Evolutionary conservation across 1,284 basidiomycete genomes (phyloP), one percentile per base, ranked within the genome.

Genomic region (Moesziomyces sp.): DNA sequence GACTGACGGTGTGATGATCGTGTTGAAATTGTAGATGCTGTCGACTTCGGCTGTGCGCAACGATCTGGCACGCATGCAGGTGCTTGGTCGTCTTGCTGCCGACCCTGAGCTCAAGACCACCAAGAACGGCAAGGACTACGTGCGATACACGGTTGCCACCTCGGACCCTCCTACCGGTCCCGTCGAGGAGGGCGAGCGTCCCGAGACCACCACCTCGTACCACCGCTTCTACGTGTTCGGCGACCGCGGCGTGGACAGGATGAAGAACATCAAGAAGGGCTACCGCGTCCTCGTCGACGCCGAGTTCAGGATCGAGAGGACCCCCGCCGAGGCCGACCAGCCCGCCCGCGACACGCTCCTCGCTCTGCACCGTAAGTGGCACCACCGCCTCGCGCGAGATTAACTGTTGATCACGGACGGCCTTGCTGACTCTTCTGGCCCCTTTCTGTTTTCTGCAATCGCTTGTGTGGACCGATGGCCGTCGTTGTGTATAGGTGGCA

Each of bases 81-180:
- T 84, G 9, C 60, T 84, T 5, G 82, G 82, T 19, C 78, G 82
- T 38, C 77, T 84, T 16, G 75, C 76, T 7, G 76, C 78, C 9
- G 73, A 79, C 46, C 82, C 82, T 6, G 80, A 83, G 62, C 47
- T 79, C 51, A 74, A 80, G 52, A 54, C 69, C 21, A 82, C 79
- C 56, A 74, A 75, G 57, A 74, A 66, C 24, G 82, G 82, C 59
- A 84, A 84, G 66, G 80, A 83, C 56, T 84, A 78, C 67, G 70
- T 80, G 11, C 71, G 77, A 30, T 84, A 84, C 77, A 76, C 77
- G 13, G 65, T 84, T 19, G 82, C 82, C 11, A 83, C 81, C 11
- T 76, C 60, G 19, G 82, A 84, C 50, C 66, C 70, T 1, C 75
- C 78, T 23, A 52, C 74, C 8, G 81, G 79, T 19, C 79, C 80